These are phyloP conservation scores for Camelina hispida DNA, from an alignment of 345 rosid species.

Conservation along the genomic window DNA sequence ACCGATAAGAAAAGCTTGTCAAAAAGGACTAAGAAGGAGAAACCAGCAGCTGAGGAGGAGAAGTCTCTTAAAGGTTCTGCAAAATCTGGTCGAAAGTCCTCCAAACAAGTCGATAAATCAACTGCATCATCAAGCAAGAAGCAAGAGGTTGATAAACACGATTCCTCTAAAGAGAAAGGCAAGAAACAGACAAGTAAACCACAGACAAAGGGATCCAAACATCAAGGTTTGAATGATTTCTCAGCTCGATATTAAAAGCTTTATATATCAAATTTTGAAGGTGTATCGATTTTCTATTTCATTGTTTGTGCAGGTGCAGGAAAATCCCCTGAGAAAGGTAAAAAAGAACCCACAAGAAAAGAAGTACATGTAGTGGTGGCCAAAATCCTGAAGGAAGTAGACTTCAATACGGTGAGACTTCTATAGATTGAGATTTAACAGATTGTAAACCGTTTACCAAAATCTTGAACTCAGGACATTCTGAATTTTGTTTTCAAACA, in stretches of 20 bases:
- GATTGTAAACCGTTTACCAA: conserved; percentile 1
- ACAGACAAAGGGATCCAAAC: conserved; percentile 58
- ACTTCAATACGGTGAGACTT: conserved; percentile 84
- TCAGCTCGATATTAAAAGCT: conserved; percentile 14
- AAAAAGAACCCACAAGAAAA: conserved; percentile 73
- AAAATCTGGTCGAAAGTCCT: conserved; percentile 52
- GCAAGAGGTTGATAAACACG: conserved; percentile 33
- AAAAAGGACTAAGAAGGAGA: conserved; percentile 52
- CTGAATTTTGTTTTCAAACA: conserved; percentile 47
- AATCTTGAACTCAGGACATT: not conserved
- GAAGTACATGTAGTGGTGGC: conserved; percentile 82
- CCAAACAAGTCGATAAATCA: conserved; percentile 55
- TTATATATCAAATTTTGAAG: not conserved
- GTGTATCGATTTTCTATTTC: conserved; percentile 1
- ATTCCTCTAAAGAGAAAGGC: conserved; percentile 48
- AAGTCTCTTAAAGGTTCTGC: conserved; percentile 51
- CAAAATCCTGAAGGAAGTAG: conserved; percentile 89
- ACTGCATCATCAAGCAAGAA: conserved; percentile 48
- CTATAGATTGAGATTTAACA: conserved; percentile 14
- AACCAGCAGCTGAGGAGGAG: conserved; percentile 50
- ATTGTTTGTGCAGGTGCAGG: conserved; percentile 52
- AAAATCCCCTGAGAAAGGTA: conserved; percentile 60
- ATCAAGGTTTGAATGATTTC: conserved; percentile 57
- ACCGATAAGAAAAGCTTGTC: conserved; percentile 49
- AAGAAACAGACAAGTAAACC: conserved; percentile 64